Conservation (phyloP, 768 basidiomycete genomes). For the Panaeolus papilionaceus region DNA sequence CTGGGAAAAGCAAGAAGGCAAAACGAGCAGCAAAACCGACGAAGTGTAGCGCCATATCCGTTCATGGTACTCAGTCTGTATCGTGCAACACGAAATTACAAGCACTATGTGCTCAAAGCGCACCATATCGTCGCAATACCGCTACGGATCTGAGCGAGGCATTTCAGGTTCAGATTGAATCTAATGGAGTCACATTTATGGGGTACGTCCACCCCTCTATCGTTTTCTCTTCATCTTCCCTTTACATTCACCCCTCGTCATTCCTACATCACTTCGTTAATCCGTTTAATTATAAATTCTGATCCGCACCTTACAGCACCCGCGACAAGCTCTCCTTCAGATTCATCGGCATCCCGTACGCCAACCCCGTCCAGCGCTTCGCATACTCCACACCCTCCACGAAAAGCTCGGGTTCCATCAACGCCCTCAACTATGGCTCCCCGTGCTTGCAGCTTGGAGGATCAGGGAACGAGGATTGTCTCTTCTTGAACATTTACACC, state of each 20-base stretch:
- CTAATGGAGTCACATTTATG: constrained; percentile 27
- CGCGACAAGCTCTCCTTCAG: constrained; percentile 56
- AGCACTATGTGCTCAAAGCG: constrained; percentile 37
- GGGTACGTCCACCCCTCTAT: constrained; percentile 26
- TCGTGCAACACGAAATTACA: constrained; percentile 29
- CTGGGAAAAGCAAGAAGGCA: no score
- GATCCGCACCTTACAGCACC: constrained; percentile 32
- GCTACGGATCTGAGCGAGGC: constrained; percentile 29
- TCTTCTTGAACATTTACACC: constrained; percentile 55
- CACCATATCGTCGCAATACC: constrained; percentile 34
- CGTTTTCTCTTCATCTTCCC: background rate
- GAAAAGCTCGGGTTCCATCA: constrained; percentile 33
- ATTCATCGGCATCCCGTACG: constrained; percentile 59
- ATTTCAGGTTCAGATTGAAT: constrained; percentile 34
- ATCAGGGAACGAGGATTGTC: constrained; percentile 47
- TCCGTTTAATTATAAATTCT: background rate
- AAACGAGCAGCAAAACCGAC: no score
- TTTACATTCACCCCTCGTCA: background rate
- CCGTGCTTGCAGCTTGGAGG: constrained; percentile 39
- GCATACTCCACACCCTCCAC: constrained; percentile 43
- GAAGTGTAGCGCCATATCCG: background rate
- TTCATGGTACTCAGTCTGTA: constrained; percentile 19
- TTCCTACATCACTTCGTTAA: background rate
- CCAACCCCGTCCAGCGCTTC: constrained; percentile 48
- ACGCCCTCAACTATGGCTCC: constrained; percentile 38